Conservation (phyloP, 352 stramenopile genomes). For the Globisporangium nodosum region DNA sequence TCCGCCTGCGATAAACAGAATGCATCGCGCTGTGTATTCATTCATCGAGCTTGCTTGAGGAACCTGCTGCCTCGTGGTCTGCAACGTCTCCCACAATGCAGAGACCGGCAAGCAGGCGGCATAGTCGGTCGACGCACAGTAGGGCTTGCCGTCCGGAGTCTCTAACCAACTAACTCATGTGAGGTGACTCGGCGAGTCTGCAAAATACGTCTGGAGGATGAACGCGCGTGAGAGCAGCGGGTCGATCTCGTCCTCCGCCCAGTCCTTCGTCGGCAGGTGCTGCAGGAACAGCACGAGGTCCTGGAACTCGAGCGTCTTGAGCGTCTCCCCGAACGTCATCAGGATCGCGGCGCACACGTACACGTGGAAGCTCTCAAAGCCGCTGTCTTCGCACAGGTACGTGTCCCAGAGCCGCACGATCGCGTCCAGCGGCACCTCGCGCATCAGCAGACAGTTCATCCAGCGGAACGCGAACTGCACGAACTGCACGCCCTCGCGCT, state of each 20-base stretch:
- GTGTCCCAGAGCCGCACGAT: conserved; percentile 99
- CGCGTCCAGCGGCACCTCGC: conserved; percentile 93
- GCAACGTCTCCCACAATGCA: no score
- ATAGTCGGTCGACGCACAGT: neutral
- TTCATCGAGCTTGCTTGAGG: no score
- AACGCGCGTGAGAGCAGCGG: conserved; percentile 97
- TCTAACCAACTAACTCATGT: conserved; percentile 33
- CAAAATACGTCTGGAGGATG: conserved; percentile 91
- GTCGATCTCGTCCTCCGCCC: conserved; percentile 96
- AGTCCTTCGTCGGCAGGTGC: conserved; percentile 96
- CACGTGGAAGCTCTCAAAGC: conserved; percentile 99
- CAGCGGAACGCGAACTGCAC: conserved; percentile 99
- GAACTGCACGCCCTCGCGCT: conserved; percentile 93
- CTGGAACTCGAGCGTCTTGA: conserved; percentile 97
- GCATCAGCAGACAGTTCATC: conserved; percentile 99
- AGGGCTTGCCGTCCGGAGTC: no score
- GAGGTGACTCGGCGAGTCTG: conserved; percentile 74
- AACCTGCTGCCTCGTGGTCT: no score
- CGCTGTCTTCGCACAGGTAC: conserved; percentile 97
- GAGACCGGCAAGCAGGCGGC: neutral
- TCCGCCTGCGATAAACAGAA: no score
- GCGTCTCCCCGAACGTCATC: conserved; percentile 93
- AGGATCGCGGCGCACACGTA: conserved; percentile 99
- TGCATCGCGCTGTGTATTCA: no score
- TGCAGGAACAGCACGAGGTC: conserved; percentile 96